phyloP scores from a whole-genome alignment of 2,329 filamentous ascomycete genomes.

The Samsoniella hepiali region DNA sequence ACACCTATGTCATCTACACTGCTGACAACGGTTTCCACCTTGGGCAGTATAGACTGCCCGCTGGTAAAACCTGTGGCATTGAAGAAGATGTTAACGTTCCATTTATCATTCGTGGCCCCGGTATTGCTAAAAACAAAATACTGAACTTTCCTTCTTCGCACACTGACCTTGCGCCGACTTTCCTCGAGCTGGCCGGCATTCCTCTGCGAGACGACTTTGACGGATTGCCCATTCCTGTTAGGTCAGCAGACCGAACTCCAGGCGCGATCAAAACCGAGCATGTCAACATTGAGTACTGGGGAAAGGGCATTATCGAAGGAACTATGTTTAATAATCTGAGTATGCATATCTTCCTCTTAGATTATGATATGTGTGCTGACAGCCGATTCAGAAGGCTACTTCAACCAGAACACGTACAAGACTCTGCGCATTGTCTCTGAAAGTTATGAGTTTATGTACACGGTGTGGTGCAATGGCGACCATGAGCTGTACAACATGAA shows the following conservation, averaged over 20 bases:
- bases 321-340: constrained; percentile 23
- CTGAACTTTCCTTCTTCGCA: constrained; percentile 45
- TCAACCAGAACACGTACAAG: constrained; percentile 50
- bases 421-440: constrained; percentile 43
- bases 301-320: constrained; percentile 29
- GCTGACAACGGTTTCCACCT: constrained; percentile 54
- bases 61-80: constrained; percentile 49
- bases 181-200: constrained; percentile 40
- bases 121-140: constrained; percentile 36
- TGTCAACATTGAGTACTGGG: constrained; percentile 52
- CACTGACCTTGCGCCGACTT: constrained; percentile 53
- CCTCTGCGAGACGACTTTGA: constrained; percentile 47
- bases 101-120: constrained; percentile 48
- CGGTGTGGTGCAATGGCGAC: constrained; percentile 50
- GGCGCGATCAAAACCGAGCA: constrained; percentile 40
- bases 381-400: constrained; percentile 26
- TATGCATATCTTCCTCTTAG: background rate
- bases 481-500: constrained; percentile 49
- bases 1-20: constrained; percentile 51
- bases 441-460: constrained; percentile 52
- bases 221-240: constrained; percentile 44
- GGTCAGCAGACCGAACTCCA: background rate
- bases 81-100: constrained; percentile 53
- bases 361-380: background rate
- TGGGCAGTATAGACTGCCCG: constrained; percentile 49